phyloP scores from a whole-genome alignment of 208 protist genomes.

The Trypanosoma theileri region DNA sequence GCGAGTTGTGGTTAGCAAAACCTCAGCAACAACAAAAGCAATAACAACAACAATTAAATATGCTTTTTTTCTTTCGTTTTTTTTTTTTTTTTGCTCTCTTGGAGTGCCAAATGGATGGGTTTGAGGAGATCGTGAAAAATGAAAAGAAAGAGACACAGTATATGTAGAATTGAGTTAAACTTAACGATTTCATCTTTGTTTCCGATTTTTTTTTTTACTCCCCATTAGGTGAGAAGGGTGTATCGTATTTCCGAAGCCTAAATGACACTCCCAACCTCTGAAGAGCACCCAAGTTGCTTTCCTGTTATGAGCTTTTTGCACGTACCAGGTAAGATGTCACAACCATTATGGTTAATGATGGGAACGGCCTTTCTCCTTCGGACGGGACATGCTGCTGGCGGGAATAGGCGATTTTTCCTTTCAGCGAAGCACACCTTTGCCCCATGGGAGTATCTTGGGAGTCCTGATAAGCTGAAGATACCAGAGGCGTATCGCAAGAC shows the following conservation, averaged over 20 bases:
- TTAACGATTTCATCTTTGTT: too few relatives aligned
- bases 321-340: slow-evolving; percentile 77
- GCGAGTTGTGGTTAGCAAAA: too few relatives aligned
- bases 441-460: slow-evolving; percentile 61
- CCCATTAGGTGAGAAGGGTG: too few relatives aligned
- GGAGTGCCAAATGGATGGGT: background rate
- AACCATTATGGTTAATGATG: slow-evolving; percentile 86
- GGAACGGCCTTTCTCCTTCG: slow-evolving; percentile 59
- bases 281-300: slow-evolving; percentile 25
- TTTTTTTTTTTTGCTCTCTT: background rate
- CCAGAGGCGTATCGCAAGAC: slow-evolving; percentile 71
- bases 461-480: slow-evolving; percentile 63
- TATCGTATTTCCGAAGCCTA: too few relatives aligned
- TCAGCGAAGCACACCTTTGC: slow-evolving; percentile 80
- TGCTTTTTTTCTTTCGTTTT: background rate
- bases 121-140: background rate
- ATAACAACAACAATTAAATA: too few relatives aligned
- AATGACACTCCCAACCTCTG: background rate
- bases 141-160: too few relatives aligned
- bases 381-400: background rate
- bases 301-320: slow-evolving; percentile 78
- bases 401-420: slow-evolving; percentile 42
- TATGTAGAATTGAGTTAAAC: too few relatives aligned
- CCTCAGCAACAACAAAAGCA: too few relatives aligned
- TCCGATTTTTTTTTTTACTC: too few relatives aligned